Evolutionary conservation across 176 grass and related monocot genomes (phyloP), one percentile per base, ranked within the genome.

Genomic region (Zea luxurians): DNA sequence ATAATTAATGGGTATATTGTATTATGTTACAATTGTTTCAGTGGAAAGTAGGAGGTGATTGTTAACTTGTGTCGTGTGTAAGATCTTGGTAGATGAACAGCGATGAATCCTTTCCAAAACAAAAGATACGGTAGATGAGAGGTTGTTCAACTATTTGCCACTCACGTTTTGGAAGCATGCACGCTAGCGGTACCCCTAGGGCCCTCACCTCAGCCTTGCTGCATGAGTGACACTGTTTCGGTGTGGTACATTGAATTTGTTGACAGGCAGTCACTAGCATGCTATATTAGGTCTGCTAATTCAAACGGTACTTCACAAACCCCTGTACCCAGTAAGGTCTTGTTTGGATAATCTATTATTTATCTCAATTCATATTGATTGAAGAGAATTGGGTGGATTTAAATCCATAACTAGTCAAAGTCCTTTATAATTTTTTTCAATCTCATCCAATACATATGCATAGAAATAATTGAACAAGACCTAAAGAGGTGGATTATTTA

Each of bases 121-220:
- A 27, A 64, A 27, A 18, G 9, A 16, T 48, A 41, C 62, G 54
- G 82, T 5, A 70, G 82, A 21, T 61, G 52, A 41, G 65, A 62
- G 21, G 52, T 42, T 5, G 82, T 43, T 83, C 82, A 83, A 66
- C 81, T 41, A 52, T 66, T 66, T 52, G 20, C 16, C 13, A 2
- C 42, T 58, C 47, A 5, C 3, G 15, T 16, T 59, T 75, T 74
- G 71, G 61, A 83, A 38, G 48, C 20, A 16, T 66, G 48, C 47
- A 12, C 10, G 40, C 7, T 64, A 9, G 4, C 15, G 44, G 57
- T 63, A 13, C 46, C 35, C 41, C 7, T 48, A 4, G 6, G 43
- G 43, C 43, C 43, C 5, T 46, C 57, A 16, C 16, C 13, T 61
- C 42, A 0, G 4, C 16, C 50, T 61, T 71, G 8, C 60, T 48